These are phyloP conservation scores for Verticillium dahliae DNA, from an alignment of 2,329 filamentous ascomycete genomes.

Conservation along the genomic window DNA sequence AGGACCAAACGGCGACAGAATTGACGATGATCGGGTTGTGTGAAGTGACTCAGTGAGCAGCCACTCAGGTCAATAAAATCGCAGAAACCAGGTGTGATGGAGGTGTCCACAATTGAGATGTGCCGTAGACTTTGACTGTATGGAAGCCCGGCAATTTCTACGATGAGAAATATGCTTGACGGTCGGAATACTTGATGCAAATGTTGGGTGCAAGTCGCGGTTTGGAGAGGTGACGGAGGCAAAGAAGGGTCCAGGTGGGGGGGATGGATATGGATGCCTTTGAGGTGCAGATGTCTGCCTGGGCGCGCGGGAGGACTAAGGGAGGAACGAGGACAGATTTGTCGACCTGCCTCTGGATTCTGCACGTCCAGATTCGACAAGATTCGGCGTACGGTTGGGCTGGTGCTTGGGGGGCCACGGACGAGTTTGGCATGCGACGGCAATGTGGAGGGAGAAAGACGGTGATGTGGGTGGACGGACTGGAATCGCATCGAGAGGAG, in stretches of 20 bases:
- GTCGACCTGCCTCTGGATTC: not conserved
- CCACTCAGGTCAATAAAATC: not conserved
- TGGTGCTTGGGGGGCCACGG: not conserved
- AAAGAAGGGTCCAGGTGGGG: not conserved
- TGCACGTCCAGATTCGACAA: not conserved
- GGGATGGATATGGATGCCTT: not conserved
- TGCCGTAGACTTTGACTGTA: too few species aligned
- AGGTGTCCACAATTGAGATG: too few species aligned
- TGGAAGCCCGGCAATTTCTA: too few species aligned
- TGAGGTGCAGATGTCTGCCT: not conserved
- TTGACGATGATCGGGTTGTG: not conserved
- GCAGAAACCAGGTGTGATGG: not conserved
- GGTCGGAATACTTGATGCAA: not conserved
- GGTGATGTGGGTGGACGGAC: conserved; percentile 1
- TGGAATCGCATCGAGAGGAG: conserved; percentile 9
- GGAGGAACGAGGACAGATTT: not conserved
- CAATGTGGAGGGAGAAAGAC: conserved; percentile 2
- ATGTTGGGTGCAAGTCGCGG: not conserved
- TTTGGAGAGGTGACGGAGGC: not conserved
- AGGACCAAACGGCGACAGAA: conserved; percentile 4
- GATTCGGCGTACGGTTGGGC: not conserved
- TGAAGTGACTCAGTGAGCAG: not conserved
- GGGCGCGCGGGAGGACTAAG: not conserved
- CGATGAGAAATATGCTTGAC: not conserved
- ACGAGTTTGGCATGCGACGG: not conserved